phyloP scores from a whole-genome alignment of 73 alveolate species.

The Diophrys sp. region DNA sequence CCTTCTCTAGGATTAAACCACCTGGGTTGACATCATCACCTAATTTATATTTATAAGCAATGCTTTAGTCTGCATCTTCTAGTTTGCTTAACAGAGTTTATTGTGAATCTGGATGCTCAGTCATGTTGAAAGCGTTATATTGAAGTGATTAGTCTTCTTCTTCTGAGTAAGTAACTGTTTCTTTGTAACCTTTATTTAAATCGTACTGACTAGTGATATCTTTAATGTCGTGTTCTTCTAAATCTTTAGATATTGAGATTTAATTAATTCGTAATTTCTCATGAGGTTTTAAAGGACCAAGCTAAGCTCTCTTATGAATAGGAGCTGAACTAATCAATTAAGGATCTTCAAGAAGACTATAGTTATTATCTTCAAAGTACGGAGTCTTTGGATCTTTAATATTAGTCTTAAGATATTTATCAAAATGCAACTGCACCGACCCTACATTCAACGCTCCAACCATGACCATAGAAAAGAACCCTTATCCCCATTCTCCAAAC shows the following conservation, averaged over 20 bases:
- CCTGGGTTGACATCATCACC: conserved; percentile 14
- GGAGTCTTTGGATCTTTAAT: conserved; percentile 14
- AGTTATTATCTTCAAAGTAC: conserved; percentile 22
- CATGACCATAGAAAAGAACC: conserved; percentile 51
- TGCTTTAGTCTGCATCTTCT: too few relatives aligned
- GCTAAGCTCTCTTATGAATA: not conserved
- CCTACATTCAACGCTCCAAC: conserved; percentile 92
- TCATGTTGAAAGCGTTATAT: conserved; percentile 26
- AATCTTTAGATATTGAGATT: conserved; percentile 8
- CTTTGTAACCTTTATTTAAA: conserved; percentile 26
- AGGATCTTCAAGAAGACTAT: conserved; percentile 6
- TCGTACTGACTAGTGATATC: conserved; percentile 8
- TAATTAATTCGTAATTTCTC: not conserved
- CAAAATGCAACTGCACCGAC: conserved; percentile 64
- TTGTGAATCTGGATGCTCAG: conserved; percentile 18
- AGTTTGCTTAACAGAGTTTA: too few relatives aligned
- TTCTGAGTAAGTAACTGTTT: not conserved
- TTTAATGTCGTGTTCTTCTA: conserved; percentile 3
- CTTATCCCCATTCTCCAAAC: conserved; percentile 84
- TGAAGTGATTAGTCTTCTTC: conserved; percentile 7
- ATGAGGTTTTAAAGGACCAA: not conserved
- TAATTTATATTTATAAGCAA: too few relatives aligned
- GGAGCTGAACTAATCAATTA: not conserved
- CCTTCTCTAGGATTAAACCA: not conserved
- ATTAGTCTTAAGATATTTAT: conserved; percentile 46